A percentile compares a stretch with the other conserved stretches of the same genome.
phyloP scores from a whole-genome alignment of 371 early-diverging fungal genomes.

The Homolaphlyctis polyrhiza region DNA sequence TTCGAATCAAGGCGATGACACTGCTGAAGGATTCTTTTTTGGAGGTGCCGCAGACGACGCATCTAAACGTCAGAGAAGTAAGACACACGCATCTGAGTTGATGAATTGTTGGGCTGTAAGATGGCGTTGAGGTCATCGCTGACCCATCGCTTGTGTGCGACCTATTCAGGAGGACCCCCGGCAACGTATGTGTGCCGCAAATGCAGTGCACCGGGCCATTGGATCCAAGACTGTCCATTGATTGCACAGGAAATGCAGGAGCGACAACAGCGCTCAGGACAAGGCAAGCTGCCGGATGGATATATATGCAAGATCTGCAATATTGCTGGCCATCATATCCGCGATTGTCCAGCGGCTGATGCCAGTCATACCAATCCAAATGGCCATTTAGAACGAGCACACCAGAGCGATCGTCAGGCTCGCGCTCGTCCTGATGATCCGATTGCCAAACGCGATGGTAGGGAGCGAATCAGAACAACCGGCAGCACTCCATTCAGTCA shows the following conservation, averaged over 20 bases:
- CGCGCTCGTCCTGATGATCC: slow-evolving; percentile 5
- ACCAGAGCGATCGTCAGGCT: background rate
- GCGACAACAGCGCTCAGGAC: slow-evolving; percentile 5
- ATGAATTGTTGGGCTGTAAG: no score
- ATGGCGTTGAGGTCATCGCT: no score
- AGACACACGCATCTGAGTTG: no score
- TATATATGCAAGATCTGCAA: slow-evolving; percentile 61
- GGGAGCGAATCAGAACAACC: background rate
- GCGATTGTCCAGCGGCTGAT: slow-evolving; percentile 50
- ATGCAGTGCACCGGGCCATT: slow-evolving; percentile 61
- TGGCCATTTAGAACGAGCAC: background rate
- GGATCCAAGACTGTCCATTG: slow-evolving; percentile 57
- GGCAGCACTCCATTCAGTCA: background rate
- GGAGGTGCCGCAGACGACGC: no score
- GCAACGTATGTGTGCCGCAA: slow-evolving; percentile 53
- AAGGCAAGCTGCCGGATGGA: slow-evolving; percentile 20
- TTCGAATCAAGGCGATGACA: no score
- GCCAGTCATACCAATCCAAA: background rate
- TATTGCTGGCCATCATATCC: slow-evolving; percentile 57
- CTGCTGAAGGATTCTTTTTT: no score
- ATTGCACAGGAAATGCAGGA: background rate
- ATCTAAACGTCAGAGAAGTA: no score
- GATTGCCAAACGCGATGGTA: slow-evolving; percentile 4
- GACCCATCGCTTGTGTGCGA: no score
- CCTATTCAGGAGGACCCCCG: slow-evolving; percentile 13